Percentiles rank a stretch among this genome's conserved stretches.
phyloP scores from a whole-genome alignment of 352 stramenopile species.

The Peronospora belbahrii region DNA sequence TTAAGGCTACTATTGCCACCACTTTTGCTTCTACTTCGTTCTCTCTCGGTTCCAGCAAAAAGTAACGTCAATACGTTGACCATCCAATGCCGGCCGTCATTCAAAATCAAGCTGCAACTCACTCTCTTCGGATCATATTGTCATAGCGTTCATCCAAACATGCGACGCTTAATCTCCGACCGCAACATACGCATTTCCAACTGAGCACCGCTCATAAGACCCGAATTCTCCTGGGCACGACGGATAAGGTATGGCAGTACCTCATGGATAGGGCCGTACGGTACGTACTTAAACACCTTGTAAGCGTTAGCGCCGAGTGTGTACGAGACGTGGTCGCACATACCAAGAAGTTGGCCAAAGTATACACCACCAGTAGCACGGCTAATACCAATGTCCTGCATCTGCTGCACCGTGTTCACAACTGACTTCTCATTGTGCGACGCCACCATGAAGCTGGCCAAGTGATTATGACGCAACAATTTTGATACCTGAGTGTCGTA shows the following conservation, averaged over 20 bases:
- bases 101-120: slow-evolving; percentile 16
- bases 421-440: slow-evolving; percentile 95
- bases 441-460: slow-evolving; percentile 95
- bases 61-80: slow-evolving; percentile 16
- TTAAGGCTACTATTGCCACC: background rate
- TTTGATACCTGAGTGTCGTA: slow-evolving; percentile 91
- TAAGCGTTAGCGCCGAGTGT: slow-evolving; percentile 89
- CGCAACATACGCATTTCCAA: slow-evolving; percentile 70
- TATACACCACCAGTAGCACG: slow-evolving; percentile 68
- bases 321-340: slow-evolving; percentile 96
- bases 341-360: slow-evolving; percentile 97
- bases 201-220: slow-evolving; percentile 75
- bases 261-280: slow-evolving; percentile 94
- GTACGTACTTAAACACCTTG: slow-evolving; percentile 96
- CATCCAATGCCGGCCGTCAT: slow-evolving; percentile 12
- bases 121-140: background rate
- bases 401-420: slow-evolving; percentile 87
- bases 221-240: slow-evolving; percentile 94
- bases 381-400: slow-evolving; percentile 86
- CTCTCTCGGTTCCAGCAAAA: background rate
- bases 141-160: slow-evolving; percentile 20
- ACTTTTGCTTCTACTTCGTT: background rate
- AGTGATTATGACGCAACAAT: slow-evolving; percentile 79
- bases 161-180: slow-evolving; percentile 59
- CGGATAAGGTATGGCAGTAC: slow-evolving; percentile 97